Percentiles rank a stretch among this genome's conserved stretches.
Conservation (phyloP, 306 rosid species). For the Gleditsia sinensis region DNA sequence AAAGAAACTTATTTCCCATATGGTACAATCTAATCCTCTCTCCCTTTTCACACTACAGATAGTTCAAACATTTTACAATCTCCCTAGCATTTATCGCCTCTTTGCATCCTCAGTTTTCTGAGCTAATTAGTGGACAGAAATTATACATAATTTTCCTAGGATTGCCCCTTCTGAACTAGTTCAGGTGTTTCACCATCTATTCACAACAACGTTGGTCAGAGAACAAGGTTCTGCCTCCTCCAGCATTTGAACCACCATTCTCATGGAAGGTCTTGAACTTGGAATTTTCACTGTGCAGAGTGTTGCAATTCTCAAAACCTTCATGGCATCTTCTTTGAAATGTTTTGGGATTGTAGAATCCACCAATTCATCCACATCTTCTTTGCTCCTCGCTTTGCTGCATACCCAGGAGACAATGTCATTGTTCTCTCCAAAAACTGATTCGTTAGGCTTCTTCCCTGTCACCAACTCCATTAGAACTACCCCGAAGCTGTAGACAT, state of each 20-base stretch:
- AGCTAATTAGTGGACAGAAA: neutral
- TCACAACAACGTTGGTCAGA: slow-evolving; percentile 39
- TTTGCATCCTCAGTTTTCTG: neutral
- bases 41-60: neutral
- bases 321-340: slow-evolving; percentile 49
- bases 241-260: slow-evolving; percentile 68
- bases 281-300: slow-evolving; percentile 54
- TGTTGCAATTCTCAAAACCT: slow-evolving; percentile 52
- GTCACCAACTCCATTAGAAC: slow-evolving; percentile 67
- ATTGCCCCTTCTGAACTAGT: neutral
- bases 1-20: neutral
- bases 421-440: slow-evolving; percentile 58
- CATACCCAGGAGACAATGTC: slow-evolving; percentile 62
- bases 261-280: slow-evolving; percentile 64
- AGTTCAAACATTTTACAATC: neutral
- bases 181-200: slow-evolving; percentile 34
- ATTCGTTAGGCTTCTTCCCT: slow-evolving; percentile 55
- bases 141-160: no score
- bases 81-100: neutral
- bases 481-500: slow-evolving; percentile 73
- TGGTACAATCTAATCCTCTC: neutral
- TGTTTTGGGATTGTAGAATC: slow-evolving; percentile 48
- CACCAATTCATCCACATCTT: slow-evolving; percentile 36
- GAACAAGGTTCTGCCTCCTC: slow-evolving; percentile 58
- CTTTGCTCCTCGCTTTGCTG: slow-evolving; percentile 38